These are phyloP conservation scores for Mallotus nudiflorus DNA, from an alignment of 345 rosid genomes.

Conservation along the genomic window DNA sequence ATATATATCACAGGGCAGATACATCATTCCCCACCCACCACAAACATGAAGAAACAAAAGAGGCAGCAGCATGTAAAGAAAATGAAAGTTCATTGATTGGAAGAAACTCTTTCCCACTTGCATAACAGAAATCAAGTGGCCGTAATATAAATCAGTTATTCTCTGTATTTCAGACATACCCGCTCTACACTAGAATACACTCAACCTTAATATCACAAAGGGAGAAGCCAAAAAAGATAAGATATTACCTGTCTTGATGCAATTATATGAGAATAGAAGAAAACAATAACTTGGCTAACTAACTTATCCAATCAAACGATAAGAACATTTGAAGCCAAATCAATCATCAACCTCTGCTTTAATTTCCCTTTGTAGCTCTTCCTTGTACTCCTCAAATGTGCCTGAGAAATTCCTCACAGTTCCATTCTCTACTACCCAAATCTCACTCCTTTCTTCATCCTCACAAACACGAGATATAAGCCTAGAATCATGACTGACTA, in stretches of 20 bases:
- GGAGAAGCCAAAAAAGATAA: too few relatives aligned
- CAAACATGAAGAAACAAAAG: neutral
- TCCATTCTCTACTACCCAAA: conserved; percentile 93
- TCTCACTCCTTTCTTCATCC: conserved; percentile 79
- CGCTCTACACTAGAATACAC: neutral
- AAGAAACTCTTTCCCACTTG: neutral
- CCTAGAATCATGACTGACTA: conserved; percentile 94
- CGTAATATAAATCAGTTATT: neutral
- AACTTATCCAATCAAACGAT: too few relatives aligned
- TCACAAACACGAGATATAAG: conserved; percentile 87
- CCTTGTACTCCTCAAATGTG: conserved; percentile 27
- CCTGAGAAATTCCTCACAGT: conserved; percentile 39
- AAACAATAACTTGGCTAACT: neutral
- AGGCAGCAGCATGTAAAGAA: neutral
- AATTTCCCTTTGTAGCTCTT: conserved; percentile 22
- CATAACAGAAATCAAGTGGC: neutral
- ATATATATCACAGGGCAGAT: too few relatives aligned
- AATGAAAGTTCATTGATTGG: neutral
- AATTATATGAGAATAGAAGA: neutral
- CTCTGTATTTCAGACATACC: neutral
- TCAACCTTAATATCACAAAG: neutral
- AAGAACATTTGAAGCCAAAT: neutral
- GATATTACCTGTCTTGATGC: neutral
- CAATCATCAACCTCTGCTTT: conserved; percentile 28
- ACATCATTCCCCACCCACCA: too few relatives aligned